Conservation (phyloP, 805 yeast species). For the Teunomyces aglyptinius region DNA sequence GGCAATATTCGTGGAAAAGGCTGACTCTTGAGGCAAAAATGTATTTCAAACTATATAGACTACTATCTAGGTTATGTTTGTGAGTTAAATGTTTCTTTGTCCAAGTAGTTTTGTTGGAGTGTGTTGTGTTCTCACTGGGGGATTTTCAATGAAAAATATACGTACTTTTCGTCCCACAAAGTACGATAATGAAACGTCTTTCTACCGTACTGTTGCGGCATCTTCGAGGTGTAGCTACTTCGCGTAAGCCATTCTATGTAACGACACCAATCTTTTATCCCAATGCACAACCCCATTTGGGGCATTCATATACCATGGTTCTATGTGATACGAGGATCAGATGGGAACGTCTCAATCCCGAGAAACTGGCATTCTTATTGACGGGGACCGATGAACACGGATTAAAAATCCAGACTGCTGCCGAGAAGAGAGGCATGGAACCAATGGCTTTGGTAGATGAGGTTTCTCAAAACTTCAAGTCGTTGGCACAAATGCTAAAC, state of each 20-base stretch:
- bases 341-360: slow-evolving; percentile 55
- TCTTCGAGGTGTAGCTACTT: not conserved
- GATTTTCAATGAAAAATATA: not conserved
- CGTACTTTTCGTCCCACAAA: not conserved
- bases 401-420: slow-evolving; percentile 85
- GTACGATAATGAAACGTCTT: not conserved
- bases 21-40: not conserved
- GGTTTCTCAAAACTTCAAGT: slow-evolving; percentile 61
- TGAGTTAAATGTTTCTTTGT: not conserved
- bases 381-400: slow-evolving; percentile 99
- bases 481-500: slow-evolving; percentile 56
- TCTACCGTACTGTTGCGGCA: not conserved
- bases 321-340: slow-evolving; percentile 75
- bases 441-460: slow-evolving; percentile 72
- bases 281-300: slow-evolving; percentile 91
- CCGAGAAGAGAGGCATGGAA: slow-evolving; percentile 46
- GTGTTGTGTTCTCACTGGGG: not conserved
- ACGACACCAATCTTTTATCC: slow-evolving; percentile 97
- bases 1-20: slow-evolving; percentile 75
- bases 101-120: not conserved
- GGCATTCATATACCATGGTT: slow-evolving; percentile 87
- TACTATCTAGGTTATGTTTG: not conserved
- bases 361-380: slow-evolving; percentile 47
- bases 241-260: slow-evolving; percentile 42
- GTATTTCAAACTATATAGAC: not conserved